A percentile compares a stretch with the other conserved stretches of the same genome.
Evolutionary conservation across 306 rosid genomes (phyloP).

Genomic region (Acacia melanoxylon): DNA sequence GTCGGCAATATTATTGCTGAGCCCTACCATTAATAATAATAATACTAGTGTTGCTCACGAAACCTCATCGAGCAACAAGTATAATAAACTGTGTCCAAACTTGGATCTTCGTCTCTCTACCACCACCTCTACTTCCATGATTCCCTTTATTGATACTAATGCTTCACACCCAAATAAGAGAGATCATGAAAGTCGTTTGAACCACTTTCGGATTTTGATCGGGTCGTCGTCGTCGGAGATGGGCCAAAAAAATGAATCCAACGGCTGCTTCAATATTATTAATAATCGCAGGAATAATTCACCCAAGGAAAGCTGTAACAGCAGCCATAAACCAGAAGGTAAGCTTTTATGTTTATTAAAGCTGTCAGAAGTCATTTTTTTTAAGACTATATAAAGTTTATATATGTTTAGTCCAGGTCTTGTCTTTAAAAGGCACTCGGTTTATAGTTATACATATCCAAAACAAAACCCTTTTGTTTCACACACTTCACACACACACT

Average conservation of each 20-base stretch:
- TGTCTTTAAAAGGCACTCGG: background rate
- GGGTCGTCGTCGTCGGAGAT: conserved; percentile 64
- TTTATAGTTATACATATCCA: background rate
- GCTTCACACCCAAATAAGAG: conserved; percentile 38
- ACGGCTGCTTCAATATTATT: background rate
- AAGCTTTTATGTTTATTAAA: background rate
- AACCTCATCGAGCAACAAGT: conserved; percentile 28
- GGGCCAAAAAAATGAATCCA: conserved; percentile 40
- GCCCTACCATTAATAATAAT: conserved; percentile 28
- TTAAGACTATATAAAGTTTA: background rate
- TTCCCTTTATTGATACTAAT: conserved; percentile 28
- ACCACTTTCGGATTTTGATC: conserved; percentile 76
- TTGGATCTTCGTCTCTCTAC: conserved; percentile 88
- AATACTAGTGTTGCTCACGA: background rate
- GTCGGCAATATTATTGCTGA: conserved; percentile 50
- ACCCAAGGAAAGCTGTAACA: conserved; percentile 52
- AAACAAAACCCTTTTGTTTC: background rate
- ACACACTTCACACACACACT: too few species aligned
- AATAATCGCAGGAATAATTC: conserved; percentile 31
- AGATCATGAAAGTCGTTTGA: conserved; percentile 50
- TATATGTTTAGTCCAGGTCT: background rate
- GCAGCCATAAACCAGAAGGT: conserved; percentile 23
- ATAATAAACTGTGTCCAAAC: conserved; percentile 47
- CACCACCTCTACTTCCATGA: conserved; percentile 22
- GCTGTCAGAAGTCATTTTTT: background rate